These are phyloP conservation scores for Paxillus ammoniavirescens DNA, from an alignment of 768 basidiomycete genomes.

Conservation along the genomic window DNA sequence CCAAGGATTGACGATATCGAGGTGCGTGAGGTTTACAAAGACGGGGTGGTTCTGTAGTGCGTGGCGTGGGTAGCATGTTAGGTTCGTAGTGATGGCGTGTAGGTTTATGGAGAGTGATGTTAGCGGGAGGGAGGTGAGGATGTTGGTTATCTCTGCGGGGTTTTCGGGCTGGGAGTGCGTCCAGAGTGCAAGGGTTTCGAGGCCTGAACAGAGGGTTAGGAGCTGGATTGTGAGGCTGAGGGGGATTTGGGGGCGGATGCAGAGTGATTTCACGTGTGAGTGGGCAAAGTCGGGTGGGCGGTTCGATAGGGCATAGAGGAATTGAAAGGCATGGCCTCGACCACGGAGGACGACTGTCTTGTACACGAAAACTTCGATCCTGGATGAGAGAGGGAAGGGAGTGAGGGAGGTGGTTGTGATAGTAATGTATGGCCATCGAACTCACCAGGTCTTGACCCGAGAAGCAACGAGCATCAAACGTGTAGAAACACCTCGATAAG, in stretches of 20 bases:
- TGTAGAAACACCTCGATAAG: conserved; percentile 4
- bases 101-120: conserved; percentile 17
- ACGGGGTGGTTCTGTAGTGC: conserved; percentile 7
- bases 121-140: conserved; percentile 12
- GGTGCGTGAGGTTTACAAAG: conserved; percentile 14
- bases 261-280: conserved; percentile 14
- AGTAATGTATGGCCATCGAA: neutral
- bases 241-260: conserved; percentile 14
- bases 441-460: conserved; percentile 18
- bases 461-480: conserved; percentile 18
- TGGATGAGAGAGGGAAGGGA: neutral
- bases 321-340: conserved; percentile 5
- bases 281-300: conserved; percentile 8
- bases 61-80: neutral
- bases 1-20: conserved; percentile 22
- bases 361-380: conserved; percentile 23
- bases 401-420: neutral
- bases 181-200: conserved; percentile 19
- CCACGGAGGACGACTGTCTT: conserved; percentile 14
- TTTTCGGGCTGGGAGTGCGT: conserved; percentile 2
- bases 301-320: conserved; percentile 7
- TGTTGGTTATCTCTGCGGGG: neutral
- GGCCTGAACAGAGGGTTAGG: conserved; percentile 8
- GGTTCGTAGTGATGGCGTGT: neutral
- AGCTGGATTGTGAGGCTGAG: conserved; percentile 1